A percentile compares a stretch with the other conserved stretches of the same genome.
These are phyloP conservation scores for Hypoxylon fragiforme DNA, from an alignment of 495 filamentous ascomycete species.

Conservation along the genomic window DNA sequence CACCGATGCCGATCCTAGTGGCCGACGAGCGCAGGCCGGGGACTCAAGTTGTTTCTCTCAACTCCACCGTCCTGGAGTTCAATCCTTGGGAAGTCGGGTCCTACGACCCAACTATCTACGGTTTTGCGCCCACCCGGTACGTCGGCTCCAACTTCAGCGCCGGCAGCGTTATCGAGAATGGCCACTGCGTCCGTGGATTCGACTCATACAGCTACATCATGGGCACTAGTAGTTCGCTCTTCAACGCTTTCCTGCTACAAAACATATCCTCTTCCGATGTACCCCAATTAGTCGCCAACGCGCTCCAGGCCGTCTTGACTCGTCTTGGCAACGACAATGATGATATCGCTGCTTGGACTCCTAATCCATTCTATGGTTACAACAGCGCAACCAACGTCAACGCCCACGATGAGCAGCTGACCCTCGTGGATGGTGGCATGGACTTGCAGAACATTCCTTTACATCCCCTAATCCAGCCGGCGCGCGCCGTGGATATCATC, in stretches of 20 bases:
- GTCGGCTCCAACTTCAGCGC: slow-evolving; percentile 77
- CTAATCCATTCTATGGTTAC: slow-evolving; percentile 84
- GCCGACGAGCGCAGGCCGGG: slow-evolving; percentile 73
- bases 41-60: slow-evolving; percentile 65
- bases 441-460: slow-evolving; percentile 89
- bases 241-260: slow-evolving; percentile 73
- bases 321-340: slow-evolving; percentile 59
- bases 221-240: slow-evolving; percentile 88
- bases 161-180: slow-evolving; percentile 61
- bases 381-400: slow-evolving; percentile 65
- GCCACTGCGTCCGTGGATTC: slow-evolving; percentile 74
- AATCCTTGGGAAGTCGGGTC: slow-evolving; percentile 87
- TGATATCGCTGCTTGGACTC: slow-evolving; percentile 80
- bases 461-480: slow-evolving; percentile 80
- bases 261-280: slow-evolving; percentile 55
- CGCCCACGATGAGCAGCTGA: slow-evolving; percentile 59
- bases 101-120: slow-evolving; percentile 79
- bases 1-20: slow-evolving; percentile 83
- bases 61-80: slow-evolving; percentile 84
- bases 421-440: slow-evolving; percentile 78
- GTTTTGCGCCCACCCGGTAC: slow-evolving; percentile 74
- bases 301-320: slow-evolving; percentile 58
- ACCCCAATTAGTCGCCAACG: slow-evolving; percentile 54
- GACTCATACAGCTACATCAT: slow-evolving; percentile 86
- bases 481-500: slow-evolving; percentile 81